Conservation (phyloP, 495 filamentous ascomycete genomes). For the Talaromyces liani region DNA sequence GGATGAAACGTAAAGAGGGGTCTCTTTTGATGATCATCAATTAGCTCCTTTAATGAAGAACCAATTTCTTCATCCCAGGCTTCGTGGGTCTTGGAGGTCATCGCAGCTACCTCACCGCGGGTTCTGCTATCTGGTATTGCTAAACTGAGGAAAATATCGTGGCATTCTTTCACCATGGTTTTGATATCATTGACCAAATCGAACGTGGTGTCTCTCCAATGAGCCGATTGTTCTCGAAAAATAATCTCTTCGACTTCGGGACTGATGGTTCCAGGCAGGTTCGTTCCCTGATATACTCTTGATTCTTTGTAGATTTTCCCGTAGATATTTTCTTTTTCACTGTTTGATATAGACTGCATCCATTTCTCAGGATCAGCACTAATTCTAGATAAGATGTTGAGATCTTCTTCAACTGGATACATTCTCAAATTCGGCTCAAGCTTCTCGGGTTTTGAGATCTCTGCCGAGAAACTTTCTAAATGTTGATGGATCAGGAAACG, state of each 20-base stretch:
- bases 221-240: not conserved
- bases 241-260: not conserved
- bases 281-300: not conserved
- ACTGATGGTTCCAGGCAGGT: conserved; percentile 3
- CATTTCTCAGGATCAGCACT: too few species aligned
- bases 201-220: not conserved
- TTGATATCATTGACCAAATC: not conserved
- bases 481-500: too few species aligned
- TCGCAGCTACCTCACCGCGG: not conserved
- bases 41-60: not conserved
- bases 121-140: conserved; percentile 5
- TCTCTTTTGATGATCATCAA: conserved; percentile 4
- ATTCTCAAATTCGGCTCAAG: too few species aligned
- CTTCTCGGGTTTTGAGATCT: too few species aligned
- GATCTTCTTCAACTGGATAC: too few species aligned
- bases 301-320: not conserved
- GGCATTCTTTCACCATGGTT: not conserved
- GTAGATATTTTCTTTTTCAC: too few species aligned
- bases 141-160: not conserved
- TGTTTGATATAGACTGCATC: too few species aligned
- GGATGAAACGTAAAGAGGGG: not conserved
- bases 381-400: too few species aligned
- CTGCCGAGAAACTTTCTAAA: too few species aligned
- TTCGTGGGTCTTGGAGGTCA: not conserved
- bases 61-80: not conserved